These are phyloP conservation scores for Sanghuangporus weigelae DNA, from an alignment of 1,284 basidiomycete species.

Conservation along the genomic window DNA sequence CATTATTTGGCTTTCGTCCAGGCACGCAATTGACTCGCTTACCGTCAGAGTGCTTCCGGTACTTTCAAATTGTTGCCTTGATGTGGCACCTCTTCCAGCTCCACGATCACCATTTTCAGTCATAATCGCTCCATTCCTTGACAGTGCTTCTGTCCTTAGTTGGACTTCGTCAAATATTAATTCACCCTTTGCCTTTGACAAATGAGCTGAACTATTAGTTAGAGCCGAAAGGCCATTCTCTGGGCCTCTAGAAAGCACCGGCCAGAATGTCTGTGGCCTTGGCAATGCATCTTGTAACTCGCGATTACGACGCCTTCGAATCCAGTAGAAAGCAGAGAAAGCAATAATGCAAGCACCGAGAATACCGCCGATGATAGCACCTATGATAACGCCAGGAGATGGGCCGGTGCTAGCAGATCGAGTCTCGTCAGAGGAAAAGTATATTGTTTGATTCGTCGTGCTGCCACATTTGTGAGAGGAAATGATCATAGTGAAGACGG, in stretches of 20 bases:
- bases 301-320: background rate
- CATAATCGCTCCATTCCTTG: background rate
- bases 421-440: background rate
- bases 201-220: too few species aligned
- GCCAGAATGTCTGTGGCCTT: too few species aligned
- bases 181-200: too few species aligned
- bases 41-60: background rate
- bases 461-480: background rate
- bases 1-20: constrained; percentile 1
- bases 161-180: too few species aligned
- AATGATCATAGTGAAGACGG: background rate
- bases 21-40: background rate
- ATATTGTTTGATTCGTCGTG: background rate
- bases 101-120: background rate
- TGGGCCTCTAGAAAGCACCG: too few species aligned
- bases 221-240: too few species aligned
- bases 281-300: too few species aligned
- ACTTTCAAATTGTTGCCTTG: background rate
- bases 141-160: background rate
- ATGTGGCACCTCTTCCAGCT: background rate
- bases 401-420: background rate
- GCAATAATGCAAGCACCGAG: constrained; percentile 5
- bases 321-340: background rate
- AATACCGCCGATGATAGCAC: constrained; percentile 10
- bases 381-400: background rate